Base-by-base conservation (phyloP, 495 filamentous ascomycete species). In the Podospora anserina region DNA sequence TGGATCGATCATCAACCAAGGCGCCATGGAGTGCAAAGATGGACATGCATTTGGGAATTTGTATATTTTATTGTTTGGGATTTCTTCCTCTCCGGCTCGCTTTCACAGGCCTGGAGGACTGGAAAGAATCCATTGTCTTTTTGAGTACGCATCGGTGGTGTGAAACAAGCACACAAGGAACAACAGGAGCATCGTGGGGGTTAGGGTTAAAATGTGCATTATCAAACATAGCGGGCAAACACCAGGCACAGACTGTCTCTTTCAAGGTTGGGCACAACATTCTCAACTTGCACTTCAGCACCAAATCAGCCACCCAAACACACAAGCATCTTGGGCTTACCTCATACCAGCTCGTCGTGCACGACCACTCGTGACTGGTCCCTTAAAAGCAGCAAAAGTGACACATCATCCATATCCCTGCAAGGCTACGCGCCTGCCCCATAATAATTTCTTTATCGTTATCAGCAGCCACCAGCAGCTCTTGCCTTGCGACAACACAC, bases 401-500 rank as follows among this genome's bases (percentile, higher is more conserved):
- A 6, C 39, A 49, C 39, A 49, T 49, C 39, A 49, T 13, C 39
- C 7, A 49, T 11, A 11, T 11, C 39, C 39, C 13, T 49, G 1
- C 39, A 49, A 16, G 39, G 5, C 23, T 23, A 23, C 23, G 1
- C 39, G 1, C 9, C 23, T 23, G 39, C 9, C 39, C 39, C 39
- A 49, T 49, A 49, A 13, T 49, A 13, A 49, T 18, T 18, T 49
- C 39, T 49, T 49, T 49, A 49, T 49, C 39, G 13, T 49, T 49
- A 49, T 49, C 39, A 49, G 39, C 39, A 49, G 39, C 39, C 39
- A 49, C 15, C 39, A 49, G 39, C 27, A 78, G 72, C 56, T 65
- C 64, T 19, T 68, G 74, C 13, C 72, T 83, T 15, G 71, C 76
- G 60, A 74, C 71, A 70, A 81, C 82, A 72, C 87, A 74, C 71